These are phyloP conservation scores for Podila clonocystis DNA, from an alignment of 192 early-diverging fungal genomes.

Conservation along the genomic window DNA sequence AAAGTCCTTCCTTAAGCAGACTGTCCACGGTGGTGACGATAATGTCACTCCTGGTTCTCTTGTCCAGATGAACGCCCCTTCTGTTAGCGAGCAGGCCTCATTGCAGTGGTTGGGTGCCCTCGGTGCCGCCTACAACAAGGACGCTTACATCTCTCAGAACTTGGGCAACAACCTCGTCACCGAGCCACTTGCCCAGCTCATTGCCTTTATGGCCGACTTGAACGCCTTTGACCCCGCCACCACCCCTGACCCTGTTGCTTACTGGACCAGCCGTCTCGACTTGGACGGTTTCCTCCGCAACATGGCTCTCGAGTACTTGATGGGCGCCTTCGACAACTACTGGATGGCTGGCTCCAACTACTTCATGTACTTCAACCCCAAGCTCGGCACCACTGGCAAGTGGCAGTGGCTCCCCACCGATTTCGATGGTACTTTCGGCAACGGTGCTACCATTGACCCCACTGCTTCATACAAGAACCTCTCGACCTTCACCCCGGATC, in stretches of 20 bases:
- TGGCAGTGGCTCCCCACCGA: slow-evolving; percentile 57
- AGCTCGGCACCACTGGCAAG: slow-evolving; percentile 26
- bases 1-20: slow-evolving; percentile 49
- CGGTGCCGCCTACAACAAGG: slow-evolving; percentile 23
- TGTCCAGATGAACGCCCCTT: slow-evolving; percentile 36
- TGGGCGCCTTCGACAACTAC: slow-evolving; percentile 59
- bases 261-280: slow-evolving; percentile 50
- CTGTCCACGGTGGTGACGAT: slow-evolving; percentile 34
- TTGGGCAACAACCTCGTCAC: slow-evolving; percentile 25
- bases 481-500: slow-evolving; percentile 21
- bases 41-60: slow-evolving; percentile 22
- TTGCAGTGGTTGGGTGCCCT: slow-evolving; percentile 43
- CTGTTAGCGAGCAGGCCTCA: slow-evolving; percentile 33
- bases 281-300: slow-evolving; percentile 57
- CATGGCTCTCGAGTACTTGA: slow-evolving; percentile 62
- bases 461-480: slow-evolving; percentile 39
- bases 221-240: slow-evolving; percentile 24
- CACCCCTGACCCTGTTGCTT: slow-evolving; percentile 19
- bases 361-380: slow-evolving; percentile 57
- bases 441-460: slow-evolving; percentile 39
- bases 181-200: slow-evolving; percentile 29
- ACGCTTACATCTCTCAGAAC: slow-evolving; percentile 35
- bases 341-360: slow-evolving; percentile 59
- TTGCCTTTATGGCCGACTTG: slow-evolving; percentile 49
- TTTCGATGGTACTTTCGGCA: slow-evolving; percentile 58